Conservation (phyloP, 371 early-diverging fungal genomes). For the Haplosporangium sp. region DNA sequence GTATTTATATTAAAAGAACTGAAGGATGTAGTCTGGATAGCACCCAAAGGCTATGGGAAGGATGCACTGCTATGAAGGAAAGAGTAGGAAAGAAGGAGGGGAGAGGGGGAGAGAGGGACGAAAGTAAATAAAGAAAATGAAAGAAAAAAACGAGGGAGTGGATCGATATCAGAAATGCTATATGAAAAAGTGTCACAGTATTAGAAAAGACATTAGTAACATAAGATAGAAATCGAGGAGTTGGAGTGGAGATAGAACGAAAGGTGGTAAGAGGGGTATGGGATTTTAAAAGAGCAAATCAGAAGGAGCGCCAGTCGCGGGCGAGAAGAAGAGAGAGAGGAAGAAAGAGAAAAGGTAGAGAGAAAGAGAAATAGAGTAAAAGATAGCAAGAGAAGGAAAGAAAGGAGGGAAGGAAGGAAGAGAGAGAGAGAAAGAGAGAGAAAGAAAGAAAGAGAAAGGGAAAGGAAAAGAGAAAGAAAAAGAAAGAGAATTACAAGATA, state of each 20-base stretch:
- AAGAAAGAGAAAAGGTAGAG: neutral
- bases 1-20: neutral
- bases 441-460: neutral
- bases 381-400: neutral
- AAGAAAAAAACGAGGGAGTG: constrained; percentile 3
- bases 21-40: no score
- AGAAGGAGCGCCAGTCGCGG: neutral
- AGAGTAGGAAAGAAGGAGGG: neutral
- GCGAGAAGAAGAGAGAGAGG: neutral
- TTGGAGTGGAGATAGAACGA: constrained; percentile 4
- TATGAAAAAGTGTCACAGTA: neutral
- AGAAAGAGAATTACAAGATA: neutral
- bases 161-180: neutral
- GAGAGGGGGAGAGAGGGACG: neutral
- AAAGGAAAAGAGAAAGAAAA: neutral
- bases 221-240: neutral
- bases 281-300: neutral
- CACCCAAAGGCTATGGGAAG: neutral
- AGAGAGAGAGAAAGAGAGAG: neutral
- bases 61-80: neutral
- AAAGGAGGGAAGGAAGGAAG: neutral
- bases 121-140: neutral
- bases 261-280: neutral
- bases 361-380: neutral
- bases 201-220: neutral